These are phyloP conservation scores for Camptophora hylomeconis DNA, from an alignment of 2,329 filamentous ascomycete species.

Conservation along the genomic window DNA sequence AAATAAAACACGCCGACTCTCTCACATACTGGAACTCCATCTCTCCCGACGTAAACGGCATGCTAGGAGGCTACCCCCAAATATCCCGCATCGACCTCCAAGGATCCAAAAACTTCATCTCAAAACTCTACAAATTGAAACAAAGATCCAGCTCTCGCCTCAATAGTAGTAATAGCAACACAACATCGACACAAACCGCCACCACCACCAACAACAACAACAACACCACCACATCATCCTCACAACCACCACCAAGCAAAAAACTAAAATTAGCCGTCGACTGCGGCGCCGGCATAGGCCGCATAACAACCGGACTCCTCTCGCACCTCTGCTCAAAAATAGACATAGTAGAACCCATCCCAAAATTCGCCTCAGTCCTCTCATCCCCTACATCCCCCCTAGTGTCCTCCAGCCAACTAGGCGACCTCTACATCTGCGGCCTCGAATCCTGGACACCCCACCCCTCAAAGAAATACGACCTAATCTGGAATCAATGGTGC, in stretches of 20 bases:
- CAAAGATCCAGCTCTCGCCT: background rate
- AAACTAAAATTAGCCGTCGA: slow-evolving; percentile 34
- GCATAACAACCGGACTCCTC: slow-evolving; percentile 69
- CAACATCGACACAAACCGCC: background rate
- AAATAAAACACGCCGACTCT: slow-evolving; percentile 25
- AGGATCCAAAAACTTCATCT: slow-evolving; percentile 55
- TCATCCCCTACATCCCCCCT: slow-evolving; percentile 16
- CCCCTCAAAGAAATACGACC: slow-evolving; percentile 46
- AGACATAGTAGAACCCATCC: slow-evolving; percentile 75
- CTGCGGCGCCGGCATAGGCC: slow-evolving; percentile 61
- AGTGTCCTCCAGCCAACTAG: slow-evolving; percentile 20
- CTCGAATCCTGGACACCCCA: slow-evolving; percentile 55
- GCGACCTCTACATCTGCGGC: slow-evolving; percentile 57
- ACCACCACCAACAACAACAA: background rate
- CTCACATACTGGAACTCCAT: slow-evolving; percentile 27
- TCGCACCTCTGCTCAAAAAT: slow-evolving; percentile 54
- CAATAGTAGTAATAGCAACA: too few relatives aligned
- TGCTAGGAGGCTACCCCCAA: slow-evolving; percentile 64
- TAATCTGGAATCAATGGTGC: slow-evolving; percentile 91
- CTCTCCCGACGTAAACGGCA: slow-evolving; percentile 47
- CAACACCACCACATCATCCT: background rate
- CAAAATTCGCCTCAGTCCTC: slow-evolving; percentile 61
- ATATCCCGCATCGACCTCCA: slow-evolving; percentile 59
- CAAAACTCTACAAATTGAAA: slow-evolving; percentile 42
- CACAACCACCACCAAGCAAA: slow-evolving; percentile 7